Evolutionary conservation across 1,139 yeast genomes (phyloP).

Genomic region (Yarrowia galli): DNA sequence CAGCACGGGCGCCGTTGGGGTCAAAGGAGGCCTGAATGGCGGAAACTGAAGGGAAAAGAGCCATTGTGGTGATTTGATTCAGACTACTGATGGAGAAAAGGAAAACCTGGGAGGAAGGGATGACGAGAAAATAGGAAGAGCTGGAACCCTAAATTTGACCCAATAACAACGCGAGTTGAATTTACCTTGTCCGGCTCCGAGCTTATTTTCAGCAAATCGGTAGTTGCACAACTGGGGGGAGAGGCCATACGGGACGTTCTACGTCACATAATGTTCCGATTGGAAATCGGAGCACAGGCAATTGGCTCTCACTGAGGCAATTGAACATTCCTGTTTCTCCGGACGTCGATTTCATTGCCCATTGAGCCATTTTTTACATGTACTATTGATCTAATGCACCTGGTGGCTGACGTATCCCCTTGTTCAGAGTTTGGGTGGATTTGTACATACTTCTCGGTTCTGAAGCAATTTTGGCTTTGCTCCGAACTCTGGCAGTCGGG

Average conservation of each 20-base stretch:
- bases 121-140: constrained; percentile 28
- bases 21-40: constrained; percentile 53
- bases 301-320: neutral
- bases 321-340: neutral
- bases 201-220: constrained; percentile 5
- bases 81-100: constrained; percentile 40
- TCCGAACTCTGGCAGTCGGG: constrained; percentile 35
- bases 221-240: neutral
- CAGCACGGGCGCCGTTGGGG: constrained; percentile 49
- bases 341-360: neutral
- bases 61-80: constrained; percentile 46
- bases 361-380: constrained; percentile 25
- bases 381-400: constrained; percentile 29
- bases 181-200: constrained; percentile 6
- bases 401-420: constrained; percentile 28
- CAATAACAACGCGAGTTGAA: constrained; percentile 29
- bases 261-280: neutral
- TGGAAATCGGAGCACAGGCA: neutral
- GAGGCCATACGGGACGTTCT: neutral
- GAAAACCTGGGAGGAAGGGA: constrained; percentile 39
- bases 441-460: constrained; percentile 28
- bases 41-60: constrained; percentile 52
- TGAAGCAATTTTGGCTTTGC: constrained; percentile 37
- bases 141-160: constrained; percentile 23
- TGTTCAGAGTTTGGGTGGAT: constrained; percentile 24